These are phyloP conservation scores for Canavalia ensiformis DNA, from an alignment of 306 rosid genomes.

Conservation along the genomic window DNA sequence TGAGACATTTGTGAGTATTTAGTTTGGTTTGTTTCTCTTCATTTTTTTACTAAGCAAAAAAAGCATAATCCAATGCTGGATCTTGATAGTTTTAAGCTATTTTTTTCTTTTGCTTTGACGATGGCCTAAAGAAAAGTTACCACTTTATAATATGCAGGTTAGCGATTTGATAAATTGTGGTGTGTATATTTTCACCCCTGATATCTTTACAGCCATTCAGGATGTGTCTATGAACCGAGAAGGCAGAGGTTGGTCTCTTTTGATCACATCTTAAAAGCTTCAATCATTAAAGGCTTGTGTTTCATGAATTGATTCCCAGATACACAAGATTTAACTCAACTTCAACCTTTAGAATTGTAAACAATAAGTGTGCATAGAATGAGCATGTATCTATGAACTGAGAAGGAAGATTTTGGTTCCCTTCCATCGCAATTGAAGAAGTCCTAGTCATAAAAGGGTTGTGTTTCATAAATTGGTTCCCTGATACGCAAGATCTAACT, in stretches of 20 bases:
- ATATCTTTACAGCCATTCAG: conserved; percentile 71
- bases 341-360: background rate
- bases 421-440: background rate
- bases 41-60: background rate
- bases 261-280: background rate
- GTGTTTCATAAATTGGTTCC: conserved; percentile 20
- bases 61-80: background rate
- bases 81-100: conserved; percentile 12
- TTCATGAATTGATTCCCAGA: conserved; percentile 22
- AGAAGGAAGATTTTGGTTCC: background rate
- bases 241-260: conserved; percentile 73
- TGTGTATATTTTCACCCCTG: conserved; percentile 81
- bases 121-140: conserved; percentile 39
- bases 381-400: background rate
- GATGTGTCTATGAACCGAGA: conserved; percentile 73
- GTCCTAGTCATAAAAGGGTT: conserved; percentile 1
- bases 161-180: conserved; percentile 93
- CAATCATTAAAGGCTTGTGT: background rate
- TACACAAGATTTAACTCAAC: conserved; percentile 15
- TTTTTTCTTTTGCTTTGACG: conserved; percentile 24
- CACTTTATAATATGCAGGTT: conserved; percentile 60
- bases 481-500: conserved; percentile 17
- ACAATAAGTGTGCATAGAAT: background rate
- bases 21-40: conserved; percentile 35
- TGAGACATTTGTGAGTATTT: conserved; percentile 83